Evolutionary conservation across 768 basidiomycete genomes (phyloP).

Genomic region (Lactifluus subvellereus): DNA sequence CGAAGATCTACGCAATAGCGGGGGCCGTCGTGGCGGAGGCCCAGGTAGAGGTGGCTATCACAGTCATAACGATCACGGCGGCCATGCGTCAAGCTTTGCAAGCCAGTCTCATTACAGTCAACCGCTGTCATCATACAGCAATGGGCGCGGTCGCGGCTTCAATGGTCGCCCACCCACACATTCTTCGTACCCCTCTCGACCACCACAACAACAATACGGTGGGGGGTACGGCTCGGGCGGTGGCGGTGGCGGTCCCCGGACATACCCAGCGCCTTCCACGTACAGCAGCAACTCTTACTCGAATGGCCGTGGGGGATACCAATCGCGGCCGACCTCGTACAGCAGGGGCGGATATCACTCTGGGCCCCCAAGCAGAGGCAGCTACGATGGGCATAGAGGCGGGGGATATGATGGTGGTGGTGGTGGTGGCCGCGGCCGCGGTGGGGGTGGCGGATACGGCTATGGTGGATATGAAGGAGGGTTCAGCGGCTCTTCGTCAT

Average conservation of each 20-base stretch:
- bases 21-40: slow-evolving; percentile 36
- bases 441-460: slow-evolving; percentile 27
- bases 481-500: slow-evolving; percentile 20
- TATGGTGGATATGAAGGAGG: slow-evolving; percentile 38
- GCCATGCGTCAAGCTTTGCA: slow-evolving; percentile 8
- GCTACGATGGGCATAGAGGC: slow-evolving; percentile 31
- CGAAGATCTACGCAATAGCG: slow-evolving; percentile 63
- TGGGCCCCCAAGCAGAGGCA: slow-evolving; percentile 31
- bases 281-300: slow-evolving; percentile 14
- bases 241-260: slow-evolving; percentile 25
- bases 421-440: slow-evolving; percentile 34
- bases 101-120: slow-evolving; percentile 10
- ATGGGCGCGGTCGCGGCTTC: slow-evolving; percentile 25
- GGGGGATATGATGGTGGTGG: slow-evolving; percentile 27
- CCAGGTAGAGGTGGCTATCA: slow-evolving; percentile 41
- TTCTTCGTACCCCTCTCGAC: slow-evolving; percentile 27
- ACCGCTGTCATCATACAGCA: slow-evolving; percentile 17
- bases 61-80: slow-evolving; percentile 14
- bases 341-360: slow-evolving; percentile 24
- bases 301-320: slow-evolving; percentile 18
- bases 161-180: slow-evolving; percentile 25
- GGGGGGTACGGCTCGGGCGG: slow-evolving; percentile 31
- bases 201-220: slow-evolving; percentile 28
- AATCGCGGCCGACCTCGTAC: slow-evolving; percentile 13
- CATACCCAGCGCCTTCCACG: slow-evolving; percentile 7